These are phyloP conservation scores for Dactylorhiza incarnata DNA, from an alignment of 106 monocot genomes.

Conservation along the genomic window DNA sequence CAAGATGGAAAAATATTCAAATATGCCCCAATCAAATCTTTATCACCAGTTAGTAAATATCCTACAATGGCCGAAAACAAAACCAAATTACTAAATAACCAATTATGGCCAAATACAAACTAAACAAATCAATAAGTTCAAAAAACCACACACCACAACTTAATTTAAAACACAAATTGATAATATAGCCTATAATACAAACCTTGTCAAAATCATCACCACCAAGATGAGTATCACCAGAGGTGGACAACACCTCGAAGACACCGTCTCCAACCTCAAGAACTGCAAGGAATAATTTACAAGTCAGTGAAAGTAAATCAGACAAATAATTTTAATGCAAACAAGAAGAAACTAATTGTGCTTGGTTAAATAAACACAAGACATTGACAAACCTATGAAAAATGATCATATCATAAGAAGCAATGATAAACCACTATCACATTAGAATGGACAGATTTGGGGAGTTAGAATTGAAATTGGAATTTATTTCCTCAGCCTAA, in stretches of 20 bases:
- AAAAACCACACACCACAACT: neutral
- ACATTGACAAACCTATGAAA: too few relatives aligned
- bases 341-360: neutral
- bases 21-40: neutral
- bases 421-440: too few relatives aligned
- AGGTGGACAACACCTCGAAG: constrained; percentile 86
- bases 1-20: too few relatives aligned
- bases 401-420: too few relatives aligned
- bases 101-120: neutral
- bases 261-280: constrained; percentile 94
- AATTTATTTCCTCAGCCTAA: too few relatives aligned
- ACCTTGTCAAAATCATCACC: constrained; percentile 97
- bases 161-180: neutral
- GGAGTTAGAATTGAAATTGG: too few relatives aligned
- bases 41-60: neutral
- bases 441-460: too few relatives aligned
- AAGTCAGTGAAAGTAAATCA: neutral
- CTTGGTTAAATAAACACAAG: too few relatives aligned
- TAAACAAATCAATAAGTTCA: neutral
- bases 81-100: neutral
- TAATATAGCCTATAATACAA: neutral
- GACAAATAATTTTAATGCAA: neutral
- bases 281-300: constrained; percentile 31
- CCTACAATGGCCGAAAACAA: neutral
- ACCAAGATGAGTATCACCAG: constrained; percentile 89